These are phyloP conservation scores for Trichoderma breve DNA, from an alignment of 2,329 filamentous ascomycete species.

Conservation along the genomic window DNA sequence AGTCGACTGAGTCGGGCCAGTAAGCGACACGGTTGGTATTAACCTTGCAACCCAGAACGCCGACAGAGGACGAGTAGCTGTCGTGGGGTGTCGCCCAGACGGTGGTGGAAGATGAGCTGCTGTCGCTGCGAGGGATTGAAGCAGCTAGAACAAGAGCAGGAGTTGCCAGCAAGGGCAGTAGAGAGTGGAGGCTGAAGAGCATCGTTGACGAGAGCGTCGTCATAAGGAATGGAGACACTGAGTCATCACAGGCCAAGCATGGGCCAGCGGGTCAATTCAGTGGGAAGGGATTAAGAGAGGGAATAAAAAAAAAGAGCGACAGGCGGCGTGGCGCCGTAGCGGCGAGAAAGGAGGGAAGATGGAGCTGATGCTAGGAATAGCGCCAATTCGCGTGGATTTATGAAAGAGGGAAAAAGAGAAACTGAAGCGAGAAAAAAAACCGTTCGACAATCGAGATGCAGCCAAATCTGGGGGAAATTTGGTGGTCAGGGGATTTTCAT, in stretches of 20 bases:
- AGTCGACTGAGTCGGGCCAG: conserved; percentile 56
- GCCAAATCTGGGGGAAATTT: conserved; percentile 18
- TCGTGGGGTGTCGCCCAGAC: conserved; percentile 53
- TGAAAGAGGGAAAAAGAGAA: background rate
- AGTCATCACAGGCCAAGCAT: conserved; percentile 2
- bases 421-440: background rate
- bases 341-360: background rate
- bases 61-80: conserved; percentile 56
- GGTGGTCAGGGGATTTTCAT: conserved; percentile 7
- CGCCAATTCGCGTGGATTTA: background rate
- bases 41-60: conserved; percentile 61
- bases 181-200: conserved; percentile 4
- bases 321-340: conserved; percentile 7
- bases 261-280: background rate
- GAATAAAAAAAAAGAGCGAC: conserved; percentile 1
- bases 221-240: conserved; percentile 11
- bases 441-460: conserved; percentile 9
- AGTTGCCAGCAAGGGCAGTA: conserved; percentile 2
- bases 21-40: conserved; percentile 60
- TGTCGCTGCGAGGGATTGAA: conserved; percentile 4
- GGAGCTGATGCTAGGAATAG: background rate
- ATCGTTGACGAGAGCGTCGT: conserved; percentile 3
- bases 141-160: background rate
- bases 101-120: background rate
- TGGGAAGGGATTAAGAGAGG: no score